These are phyloP conservation scores for Acer campestre DNA, from an alignment of 345 rosid genomes.

Conservation along the genomic window DNA sequence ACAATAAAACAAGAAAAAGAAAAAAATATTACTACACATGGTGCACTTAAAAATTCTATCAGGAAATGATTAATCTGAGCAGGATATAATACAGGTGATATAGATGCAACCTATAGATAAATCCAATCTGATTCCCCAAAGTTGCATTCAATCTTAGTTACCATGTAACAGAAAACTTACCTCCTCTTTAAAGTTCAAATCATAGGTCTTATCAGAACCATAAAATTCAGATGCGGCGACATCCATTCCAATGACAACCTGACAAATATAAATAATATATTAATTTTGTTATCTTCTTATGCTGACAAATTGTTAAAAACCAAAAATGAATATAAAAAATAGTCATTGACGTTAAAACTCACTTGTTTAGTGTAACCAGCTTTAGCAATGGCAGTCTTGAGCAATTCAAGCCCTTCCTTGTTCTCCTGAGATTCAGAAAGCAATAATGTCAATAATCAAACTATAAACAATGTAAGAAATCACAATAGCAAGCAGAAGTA, in stretches of 20 bases:
- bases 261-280: slow-evolving; percentile 15
- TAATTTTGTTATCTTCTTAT: slow-evolving; percentile 2
- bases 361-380: slow-evolving; percentile 95
- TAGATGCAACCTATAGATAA: background rate
- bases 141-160: background rate
- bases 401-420: slow-evolving; percentile 97
- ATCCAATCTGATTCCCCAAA: background rate
- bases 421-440: slow-evolving; percentile 62
- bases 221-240: slow-evolving; percentile 99
- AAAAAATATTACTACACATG: background rate
- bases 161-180: slow-evolving; percentile 29
- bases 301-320: background rate
- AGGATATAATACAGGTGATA: background rate
- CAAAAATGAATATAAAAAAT: background rate
- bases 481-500: background rate
- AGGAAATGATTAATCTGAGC: background rate
- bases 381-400: slow-evolving; percentile 87
- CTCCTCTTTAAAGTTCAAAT: slow-evolving; percentile 88
- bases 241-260: slow-evolving; percentile 99
- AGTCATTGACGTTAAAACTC: slow-evolving; percentile 20
- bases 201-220: slow-evolving; percentile 72
- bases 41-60: background rate
- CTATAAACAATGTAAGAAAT: slow-evolving; percentile 6
- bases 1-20: background rate
- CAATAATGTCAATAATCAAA: background rate